Conservation (phyloP, 2,329 filamentous ascomycete genomes). For the Alternaria sp. region DNA sequence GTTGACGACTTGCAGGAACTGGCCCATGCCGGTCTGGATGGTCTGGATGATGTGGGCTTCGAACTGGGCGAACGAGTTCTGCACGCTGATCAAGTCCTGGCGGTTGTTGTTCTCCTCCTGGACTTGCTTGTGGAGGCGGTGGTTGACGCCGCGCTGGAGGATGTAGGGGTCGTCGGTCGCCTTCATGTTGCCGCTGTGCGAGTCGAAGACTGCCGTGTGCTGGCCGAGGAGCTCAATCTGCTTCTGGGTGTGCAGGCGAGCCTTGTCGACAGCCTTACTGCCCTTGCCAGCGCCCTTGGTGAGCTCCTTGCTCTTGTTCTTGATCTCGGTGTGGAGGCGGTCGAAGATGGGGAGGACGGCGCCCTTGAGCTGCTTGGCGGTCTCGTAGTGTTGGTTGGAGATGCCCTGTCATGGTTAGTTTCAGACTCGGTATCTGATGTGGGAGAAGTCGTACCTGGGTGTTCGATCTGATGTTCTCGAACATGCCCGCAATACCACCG, state of each 20-base stretch:
- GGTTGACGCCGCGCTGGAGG: slow-evolving; percentile 77
- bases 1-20: slow-evolving; percentile 81
- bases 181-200: slow-evolving; percentile 72
- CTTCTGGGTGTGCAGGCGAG: slow-evolving; percentile 85
- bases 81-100: slow-evolving; percentile 89
- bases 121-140: slow-evolving; percentile 89
- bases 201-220: slow-evolving; percentile 80
- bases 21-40: slow-evolving; percentile 79
- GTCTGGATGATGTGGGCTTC: slow-evolving; percentile 85
- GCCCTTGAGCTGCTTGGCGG: slow-evolving; percentile 86
- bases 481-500: slow-evolving; percentile 87
- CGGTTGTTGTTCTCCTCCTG: slow-evolving; percentile 95
- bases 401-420: slow-evolving; percentile 64
- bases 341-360: slow-evolving; percentile 87
- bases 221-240: slow-evolving; percentile 93
- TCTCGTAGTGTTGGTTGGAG: slow-evolving; percentile 87
- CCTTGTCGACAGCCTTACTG: slow-evolving; percentile 90
- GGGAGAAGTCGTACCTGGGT: slow-evolving; percentile 65
- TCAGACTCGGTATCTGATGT: fast-evolving
- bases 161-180: slow-evolving; percentile 87
- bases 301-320: slow-evolving; percentile 93
- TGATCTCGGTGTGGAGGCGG: slow-evolving; percentile 93
- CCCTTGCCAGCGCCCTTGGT: slow-evolving; percentile 79
- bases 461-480: slow-evolving; percentile 92
- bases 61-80: slow-evolving; percentile 86